Evolutionary conservation across 78 protist species (phyloP).

Genomic region (Monosiga brevicollis): DNA sequence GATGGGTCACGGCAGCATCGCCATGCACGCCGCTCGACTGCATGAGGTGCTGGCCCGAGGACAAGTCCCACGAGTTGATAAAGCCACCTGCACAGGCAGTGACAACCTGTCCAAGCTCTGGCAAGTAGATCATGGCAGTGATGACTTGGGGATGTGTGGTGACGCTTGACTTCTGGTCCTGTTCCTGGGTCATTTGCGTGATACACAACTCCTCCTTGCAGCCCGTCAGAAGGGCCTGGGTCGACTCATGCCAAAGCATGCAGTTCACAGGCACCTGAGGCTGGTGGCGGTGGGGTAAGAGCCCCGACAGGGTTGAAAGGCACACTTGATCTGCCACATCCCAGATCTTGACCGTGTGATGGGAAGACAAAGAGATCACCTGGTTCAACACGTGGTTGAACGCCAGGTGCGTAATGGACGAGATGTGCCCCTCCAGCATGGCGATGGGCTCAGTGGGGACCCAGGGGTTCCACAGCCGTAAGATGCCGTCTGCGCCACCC

Average conservation of each 20-base stretch:
- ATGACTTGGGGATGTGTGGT: neutral
- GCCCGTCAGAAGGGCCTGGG: neutral
- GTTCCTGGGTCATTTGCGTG: neutral
- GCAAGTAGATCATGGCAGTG: neutral
- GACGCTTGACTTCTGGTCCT: neutral
- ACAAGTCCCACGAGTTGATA: neutral
- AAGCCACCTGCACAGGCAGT: neutral
- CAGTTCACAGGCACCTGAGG: neutral
- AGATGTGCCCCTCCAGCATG: neutral
- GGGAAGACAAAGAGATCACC: neutral
- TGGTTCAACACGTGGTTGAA: neutral
- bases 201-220: neutral
- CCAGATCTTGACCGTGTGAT: neutral
- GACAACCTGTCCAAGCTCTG: neutral
- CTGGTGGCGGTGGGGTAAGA: neutral
- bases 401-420: neutral
- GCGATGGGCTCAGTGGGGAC: neutral
- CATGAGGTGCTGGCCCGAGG: neutral
- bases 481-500: neutral
- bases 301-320: neutral
- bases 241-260: neutral
- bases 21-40: neutral
- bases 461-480: neutral
- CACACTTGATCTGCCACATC: neutral
- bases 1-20: neutral